phyloP scores from a whole-genome alignment of 495 filamentous ascomycete species.

The Neurospora tetraspora region DNA sequence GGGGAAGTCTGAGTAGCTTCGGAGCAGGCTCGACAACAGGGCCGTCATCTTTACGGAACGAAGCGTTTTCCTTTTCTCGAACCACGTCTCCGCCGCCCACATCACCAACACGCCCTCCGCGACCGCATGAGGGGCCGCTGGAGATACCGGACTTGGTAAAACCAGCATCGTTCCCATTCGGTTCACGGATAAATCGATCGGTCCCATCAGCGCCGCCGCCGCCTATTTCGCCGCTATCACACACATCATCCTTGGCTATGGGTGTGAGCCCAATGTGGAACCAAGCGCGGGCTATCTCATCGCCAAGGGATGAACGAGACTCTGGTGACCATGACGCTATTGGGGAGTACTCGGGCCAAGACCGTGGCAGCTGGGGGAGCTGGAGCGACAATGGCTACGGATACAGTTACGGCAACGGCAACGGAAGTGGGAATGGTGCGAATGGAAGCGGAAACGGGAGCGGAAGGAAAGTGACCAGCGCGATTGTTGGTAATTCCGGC shows the following conservation, averaged over 20 bases:
- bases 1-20: constrained; percentile 3
- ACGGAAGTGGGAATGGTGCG: background rate
- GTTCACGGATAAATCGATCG: constrained; percentile 14
- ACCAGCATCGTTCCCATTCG: constrained; percentile 8
- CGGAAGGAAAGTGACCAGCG: background rate
- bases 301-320: background rate
- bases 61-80: background rate
- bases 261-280: background rate
- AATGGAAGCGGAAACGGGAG: background rate
- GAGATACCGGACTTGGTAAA: constrained; percentile 23
- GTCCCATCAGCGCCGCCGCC: constrained; percentile 5
- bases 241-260: background rate
- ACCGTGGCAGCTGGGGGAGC: background rate
- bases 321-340: background rate
- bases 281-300: background rate
- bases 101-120: constrained; percentile 20
- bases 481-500: background rate
- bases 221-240: background rate
- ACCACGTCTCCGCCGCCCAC: background rate
- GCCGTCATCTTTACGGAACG: constrained; percentile 13
- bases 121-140: constrained; percentile 21
- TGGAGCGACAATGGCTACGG: background rate
- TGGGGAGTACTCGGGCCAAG: background rate
- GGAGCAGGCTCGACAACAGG: constrained; percentile 1
- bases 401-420: background rate